Base-by-base conservation (phyloP, 2,329 filamentous ascomycete genomes). In the Hawksworthiomyces lignivorus region DNA sequence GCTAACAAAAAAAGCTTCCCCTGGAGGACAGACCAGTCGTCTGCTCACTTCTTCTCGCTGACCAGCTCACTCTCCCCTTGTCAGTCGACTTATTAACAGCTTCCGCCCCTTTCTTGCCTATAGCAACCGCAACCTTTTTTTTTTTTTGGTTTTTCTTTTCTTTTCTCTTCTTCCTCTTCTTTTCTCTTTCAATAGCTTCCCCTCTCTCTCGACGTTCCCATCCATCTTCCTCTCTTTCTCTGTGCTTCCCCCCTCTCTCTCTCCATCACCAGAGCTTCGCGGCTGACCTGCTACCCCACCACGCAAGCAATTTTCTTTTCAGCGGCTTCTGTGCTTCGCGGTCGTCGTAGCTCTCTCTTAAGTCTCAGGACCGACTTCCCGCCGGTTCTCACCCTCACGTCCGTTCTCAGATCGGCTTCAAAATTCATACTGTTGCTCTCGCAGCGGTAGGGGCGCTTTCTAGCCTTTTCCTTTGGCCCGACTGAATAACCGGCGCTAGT, bases 1-100 rank as follows among this genome's bases (percentile, higher is more conserved):
- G 36, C 44, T 46, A 43, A 36, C 28, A 26, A 39, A n/a, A 45
- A 39, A n/a, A n/a, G n/a, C n/a, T 43, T 45, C 33, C 43, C 43
- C 36, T 26, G 38, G 38, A 8, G 18, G 10, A 10, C 31, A 36
- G 26, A 7, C 31, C 35, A 42, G 42, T 45, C 42, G 39, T 26
- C 39, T 37, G 19, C 22, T 37, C 19, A 35, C 21, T 29, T 46
- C 30, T 36, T 37, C 9, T 36, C 32, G 45, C 45, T 45, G 45
- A 45, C 45, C 45, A 33, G 36, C 32, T 21, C 29, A 20, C 31
- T n/a, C 17, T 33, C 33, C 31, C 18, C 11, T 38, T 36, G 33
- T 30, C 34, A 27, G 21, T 41, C 41, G 31, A 47, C 38, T 44
- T 39, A 44, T 33, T 41, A 44, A 44, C 38, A 27, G 33, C 45